phyloP scores from a whole-genome alignment of 768 basidiomycete species.

The Plicaturopsis crispa region DNA sequence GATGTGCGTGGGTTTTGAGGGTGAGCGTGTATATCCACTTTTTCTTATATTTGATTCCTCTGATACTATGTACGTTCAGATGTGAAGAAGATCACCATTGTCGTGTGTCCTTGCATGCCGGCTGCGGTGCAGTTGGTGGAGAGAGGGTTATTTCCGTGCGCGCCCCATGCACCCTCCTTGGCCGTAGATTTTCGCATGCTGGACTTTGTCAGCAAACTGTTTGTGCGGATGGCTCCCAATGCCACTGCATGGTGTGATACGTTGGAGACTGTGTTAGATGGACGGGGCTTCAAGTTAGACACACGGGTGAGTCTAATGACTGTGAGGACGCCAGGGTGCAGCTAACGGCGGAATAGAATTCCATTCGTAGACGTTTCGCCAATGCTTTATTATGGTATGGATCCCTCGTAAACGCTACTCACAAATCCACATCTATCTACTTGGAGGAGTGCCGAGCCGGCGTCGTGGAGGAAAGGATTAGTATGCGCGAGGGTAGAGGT shows the following conservation, averaged over 20 bases:
- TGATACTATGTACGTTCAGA: conserved; percentile 2
- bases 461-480: no score
- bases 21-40: background rate
- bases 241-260: conserved; percentile 9
- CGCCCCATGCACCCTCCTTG: conserved; percentile 21
- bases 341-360: conserved; percentile 11
- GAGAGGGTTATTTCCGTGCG: conserved; percentile 19
- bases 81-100: background rate
- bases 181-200: conserved; percentile 24
- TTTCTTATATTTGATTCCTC: background rate
- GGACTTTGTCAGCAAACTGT: conserved; percentile 14
- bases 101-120: conserved; percentile 12
- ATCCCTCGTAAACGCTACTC: no score
- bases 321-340: background rate
- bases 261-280: conserved; percentile 10
- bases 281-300: conserved; percentile 7
- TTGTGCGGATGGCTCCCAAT: conserved; percentile 9
- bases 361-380: conserved; percentile 14
- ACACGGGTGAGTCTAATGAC: conserved; percentile 8
- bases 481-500: no score
- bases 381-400: conserved; percentile 19
- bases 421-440: no score
- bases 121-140: conserved; percentile 16
- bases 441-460: no score
- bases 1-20: background rate